Evolutionary conservation across 1,139 yeast species (phyloP).

Genomic region (Pneumocystis canis): DNA sequence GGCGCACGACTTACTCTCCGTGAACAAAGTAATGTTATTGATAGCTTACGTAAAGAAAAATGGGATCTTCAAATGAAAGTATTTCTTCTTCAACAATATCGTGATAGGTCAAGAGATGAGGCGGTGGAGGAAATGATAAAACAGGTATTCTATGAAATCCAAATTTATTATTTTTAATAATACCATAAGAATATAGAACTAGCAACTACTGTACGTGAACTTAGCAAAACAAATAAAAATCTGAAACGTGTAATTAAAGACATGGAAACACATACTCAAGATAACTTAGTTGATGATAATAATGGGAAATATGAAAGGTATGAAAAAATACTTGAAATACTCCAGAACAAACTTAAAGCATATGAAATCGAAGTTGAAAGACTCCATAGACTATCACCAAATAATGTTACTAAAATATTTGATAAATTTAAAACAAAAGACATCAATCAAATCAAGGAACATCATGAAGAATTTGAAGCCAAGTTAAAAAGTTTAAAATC

Average conservation of each 20-base stretch:
- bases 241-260: background rate
- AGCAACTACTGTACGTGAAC: background rate
- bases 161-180: background rate
- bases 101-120: background rate
- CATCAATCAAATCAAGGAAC: background rate
- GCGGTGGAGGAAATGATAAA: background rate
- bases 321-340: background rate
- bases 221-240: background rate
- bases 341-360: background rate
- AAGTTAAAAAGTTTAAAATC: background rate
- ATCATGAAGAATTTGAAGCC: background rate
- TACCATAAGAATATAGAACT: background rate
- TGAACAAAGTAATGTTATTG: slow-evolving; percentile 16
- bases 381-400: background rate
- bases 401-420: background rate
- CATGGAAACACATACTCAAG: background rate
- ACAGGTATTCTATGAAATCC: background rate
- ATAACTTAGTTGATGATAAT: background rate
- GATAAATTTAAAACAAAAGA: background rate
- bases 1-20: slow-evolving; percentile 14
- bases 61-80: slow-evolving; percentile 17
- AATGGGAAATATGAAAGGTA: background rate
- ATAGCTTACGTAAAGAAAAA: slow-evolving; percentile 17
- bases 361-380: background rate
- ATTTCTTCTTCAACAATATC: slow-evolving; percentile 9